Percentiles rank a stretch among this genome's conserved stretches.
Conservation (phyloP, 768 basidiomycete species). For the Leccinum rimulosum region DNA sequence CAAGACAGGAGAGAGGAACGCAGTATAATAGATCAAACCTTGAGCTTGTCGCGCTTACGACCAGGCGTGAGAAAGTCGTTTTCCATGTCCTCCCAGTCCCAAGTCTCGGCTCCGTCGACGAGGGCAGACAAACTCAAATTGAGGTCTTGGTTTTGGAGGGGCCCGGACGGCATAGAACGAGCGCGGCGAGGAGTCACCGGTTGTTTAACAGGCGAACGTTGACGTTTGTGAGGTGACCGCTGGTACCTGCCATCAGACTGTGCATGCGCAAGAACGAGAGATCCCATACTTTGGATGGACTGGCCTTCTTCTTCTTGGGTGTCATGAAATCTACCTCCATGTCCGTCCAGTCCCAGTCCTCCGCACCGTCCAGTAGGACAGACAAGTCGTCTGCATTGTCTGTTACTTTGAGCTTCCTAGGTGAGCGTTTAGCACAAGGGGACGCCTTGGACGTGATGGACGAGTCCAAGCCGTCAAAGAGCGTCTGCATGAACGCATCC, state of each 20-base stretch:
- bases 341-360: constrained; percentile 68
- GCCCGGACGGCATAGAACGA: constrained; percentile 8
- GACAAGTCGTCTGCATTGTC: constrained; percentile 36
- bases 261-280: neutral
- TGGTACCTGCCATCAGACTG: constrained; percentile 4
- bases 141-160: constrained; percentile 8
- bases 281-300: constrained; percentile 19
- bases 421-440: constrained; percentile 28
- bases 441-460: constrained; percentile 42
- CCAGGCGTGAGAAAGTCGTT: constrained; percentile 48
- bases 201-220: constrained; percentile 19
- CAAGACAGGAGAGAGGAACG: neutral
- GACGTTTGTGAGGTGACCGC: constrained; percentile 15
- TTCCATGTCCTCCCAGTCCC: constrained; percentile 65
- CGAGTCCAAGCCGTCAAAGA: constrained; percentile 52
- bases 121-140: constrained; percentile 48
- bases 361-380: constrained; percentile 59
- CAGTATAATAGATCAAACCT: constrained; percentile 15
- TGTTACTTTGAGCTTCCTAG: constrained; percentile 19
- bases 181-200: constrained; percentile 11
- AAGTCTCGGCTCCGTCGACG: constrained; percentile 62
- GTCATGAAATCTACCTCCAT: constrained; percentile 49
- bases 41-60: constrained; percentile 27
- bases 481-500: constrained; percentile 52
- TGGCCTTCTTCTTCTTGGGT: constrained; percentile 45